Conservation (phyloP, 345 rosid species). For the Ceriops decandra region DNA sequence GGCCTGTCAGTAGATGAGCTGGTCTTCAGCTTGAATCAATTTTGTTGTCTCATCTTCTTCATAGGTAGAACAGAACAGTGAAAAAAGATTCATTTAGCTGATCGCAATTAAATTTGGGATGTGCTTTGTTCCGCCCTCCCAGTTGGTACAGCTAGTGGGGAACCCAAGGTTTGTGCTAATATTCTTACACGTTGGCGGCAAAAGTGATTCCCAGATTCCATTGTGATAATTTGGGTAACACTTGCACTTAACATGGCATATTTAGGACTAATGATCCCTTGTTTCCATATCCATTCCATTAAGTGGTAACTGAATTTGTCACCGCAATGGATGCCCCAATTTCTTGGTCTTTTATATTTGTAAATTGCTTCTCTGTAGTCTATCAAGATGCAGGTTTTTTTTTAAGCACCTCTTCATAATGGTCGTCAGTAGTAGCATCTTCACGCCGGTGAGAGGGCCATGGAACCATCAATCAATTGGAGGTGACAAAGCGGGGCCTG, state of each 20-base stretch:
- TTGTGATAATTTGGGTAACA: background rate
- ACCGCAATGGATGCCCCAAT: background rate
- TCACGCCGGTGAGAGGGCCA: conserved; percentile 55
- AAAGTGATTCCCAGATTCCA: background rate
- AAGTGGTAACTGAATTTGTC: too few species aligned
- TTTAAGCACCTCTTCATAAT: background rate
- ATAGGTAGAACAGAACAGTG: too few species aligned
- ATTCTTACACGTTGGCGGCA: background rate
- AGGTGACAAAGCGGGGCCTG: conserved; percentile 77
- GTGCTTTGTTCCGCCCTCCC: conserved; percentile 73
- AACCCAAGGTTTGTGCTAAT: conserved; percentile 58
- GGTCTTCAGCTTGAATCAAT: too few species aligned
- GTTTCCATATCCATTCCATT: too few species aligned
- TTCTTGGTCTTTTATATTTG: background rate
- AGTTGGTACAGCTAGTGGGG: conserved; percentile 89
- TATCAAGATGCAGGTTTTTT: background rate
- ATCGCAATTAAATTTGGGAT: conserved; percentile 22
- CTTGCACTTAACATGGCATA: background rate
- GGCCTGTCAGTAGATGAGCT: too few species aligned
- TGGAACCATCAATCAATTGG: conserved; percentile 75
- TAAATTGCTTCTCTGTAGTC: background rate
- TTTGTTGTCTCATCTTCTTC: too few species aligned
- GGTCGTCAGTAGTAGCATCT: conserved; percentile 9
- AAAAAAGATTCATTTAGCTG: too few species aligned
- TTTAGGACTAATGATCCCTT: background rate